Evolutionary conservation across 306 rosid genomes (phyloP), one percentile per base, ranked within the genome.

Genomic region (Cucumis melo): DNA sequence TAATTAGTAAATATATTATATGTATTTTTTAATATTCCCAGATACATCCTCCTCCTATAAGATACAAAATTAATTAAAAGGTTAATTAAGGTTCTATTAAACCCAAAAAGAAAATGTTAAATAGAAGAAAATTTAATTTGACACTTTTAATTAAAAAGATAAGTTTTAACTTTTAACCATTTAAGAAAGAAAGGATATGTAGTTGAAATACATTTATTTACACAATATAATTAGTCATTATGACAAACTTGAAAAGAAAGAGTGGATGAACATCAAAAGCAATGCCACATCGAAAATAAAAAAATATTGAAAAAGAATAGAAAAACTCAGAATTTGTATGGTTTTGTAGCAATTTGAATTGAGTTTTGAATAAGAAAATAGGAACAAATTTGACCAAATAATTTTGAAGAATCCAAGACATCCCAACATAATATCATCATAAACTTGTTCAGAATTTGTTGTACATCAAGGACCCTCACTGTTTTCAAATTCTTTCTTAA

Each of bases 381-480:
- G 3, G 5, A 41, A 36, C 48, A 65, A 34, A 17, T 17, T 34
- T 64, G 24, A 64, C 29, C 50, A 8, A 67, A 67, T 67, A 5
- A 67, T 67, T 67, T 9, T 9, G 34, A 67, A 67, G 74, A 67
- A 66, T 19, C 51, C 5, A 66, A 66, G 53, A 66, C 73, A 66
- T 36, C 24, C 53, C 73, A 38, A 66, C 42, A 32, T 39, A 17
- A 19, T 66, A 66, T 66, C 73, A 39, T 66, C 73, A 66, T 66
- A 63, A 32, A 38, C 73, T 39, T 66, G 73, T 39, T 66, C 73
- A 66, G 50, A 66, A 66, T 66, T n/a, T 66, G 27, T 41, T 16
- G 50, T 66, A 39, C 73, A 66, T 17, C 8, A 39, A 66, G 73
- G 73, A 66, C 73, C 73, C 73, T 66, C 73, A 38, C 53, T 66